phyloP scores from a whole-genome alignment of 1,139 yeast genomes.

The Yamadazyma kanchanaburiensis region DNA sequence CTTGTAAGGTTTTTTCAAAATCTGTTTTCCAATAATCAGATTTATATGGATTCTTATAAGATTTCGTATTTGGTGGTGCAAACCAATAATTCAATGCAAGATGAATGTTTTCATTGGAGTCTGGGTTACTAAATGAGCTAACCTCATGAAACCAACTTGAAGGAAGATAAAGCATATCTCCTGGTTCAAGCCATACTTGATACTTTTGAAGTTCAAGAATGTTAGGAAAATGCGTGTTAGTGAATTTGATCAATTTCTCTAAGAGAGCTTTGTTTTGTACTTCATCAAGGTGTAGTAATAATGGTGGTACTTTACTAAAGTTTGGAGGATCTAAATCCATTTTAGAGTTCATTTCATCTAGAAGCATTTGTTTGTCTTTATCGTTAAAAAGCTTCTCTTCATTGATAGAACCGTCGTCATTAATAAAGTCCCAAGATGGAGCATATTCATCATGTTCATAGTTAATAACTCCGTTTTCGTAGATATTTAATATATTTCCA shows the following conservation, averaged over 20 bases:
- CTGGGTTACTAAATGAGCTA: conserved; percentile 44
- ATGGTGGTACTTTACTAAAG: conserved; percentile 61
- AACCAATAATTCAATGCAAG: conserved; percentile 74
- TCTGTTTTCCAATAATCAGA: conserved; percentile 53
- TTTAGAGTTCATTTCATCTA: not conserved
- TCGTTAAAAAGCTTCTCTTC: conserved; percentile 7
- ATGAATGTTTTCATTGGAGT: conserved; percentile 33
- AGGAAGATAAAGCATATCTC: conserved; percentile 68
- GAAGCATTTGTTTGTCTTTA: conserved; percentile 3
- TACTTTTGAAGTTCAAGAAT: conserved; percentile 38
- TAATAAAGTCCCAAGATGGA: conserved; percentile 54
- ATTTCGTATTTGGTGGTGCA: conserved; percentile 51
- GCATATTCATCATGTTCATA: conserved; percentile 51
- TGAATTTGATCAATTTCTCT: conserved; percentile 24
- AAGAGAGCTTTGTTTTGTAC: conserved; percentile 24
- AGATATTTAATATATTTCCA: conserved; percentile 51
- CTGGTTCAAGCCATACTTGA: conserved; percentile 51
- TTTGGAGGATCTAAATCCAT: conserved; percentile 58
- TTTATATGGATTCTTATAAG: conserved; percentile 31
- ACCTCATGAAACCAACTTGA: conserved; percentile 86
- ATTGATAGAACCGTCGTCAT: conserved; percentile 56
- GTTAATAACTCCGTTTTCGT: conserved; percentile 63
- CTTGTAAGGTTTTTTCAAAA: conserved; percentile 18
- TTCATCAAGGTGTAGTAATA: conserved; percentile 56
- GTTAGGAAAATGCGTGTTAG: conserved; percentile 41